Evolutionary conservation across 805 yeast species (phyloP), one percentile per base, ranked within the genome.

Genomic region (Saturnispora diversa): DNA sequence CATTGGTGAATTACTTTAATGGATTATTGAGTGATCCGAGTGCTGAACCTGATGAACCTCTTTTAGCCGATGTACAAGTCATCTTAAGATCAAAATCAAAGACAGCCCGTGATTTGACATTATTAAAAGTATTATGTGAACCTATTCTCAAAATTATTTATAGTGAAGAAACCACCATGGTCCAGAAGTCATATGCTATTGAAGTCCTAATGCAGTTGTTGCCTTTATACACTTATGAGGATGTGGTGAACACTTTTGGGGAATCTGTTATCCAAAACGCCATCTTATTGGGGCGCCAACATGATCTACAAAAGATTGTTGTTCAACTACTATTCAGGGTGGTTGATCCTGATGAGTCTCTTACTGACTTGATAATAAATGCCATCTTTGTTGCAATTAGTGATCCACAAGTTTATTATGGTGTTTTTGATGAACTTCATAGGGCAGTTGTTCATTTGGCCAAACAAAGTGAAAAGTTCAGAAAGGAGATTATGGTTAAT

Each of bases 211-310:
- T 50, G 4, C 42, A 54, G 1, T 40, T 64, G 12, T 43, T 65
- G 16, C 39, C 44, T 1, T 53, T 52, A 21, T 54, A 54, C 31
- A 31, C 57, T 2, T 60, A 58, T 36, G 62, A 58, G 23, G 47
- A 54, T 19, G 52, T 63, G 2, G 26, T 58, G 5, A 31, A 44
- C 1, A 43, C 44, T 13, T 55, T 56, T 35, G 43, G 51, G 9
- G 40, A 55, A 22, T 58, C 53, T 6, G 46, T 53, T 15, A 31
- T 65, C 10, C 26, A 52, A 1, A 54, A 56, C 20, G 68, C 63
- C 0, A 46, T 46, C 24, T 9, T 31, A 2, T n/a, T 63, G 16
- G 46, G 48, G 12, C 50, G 57, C 11, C 50, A 50, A 11, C 44
- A 52, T 21, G 52, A 55, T 15, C 46, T 65, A 21, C 55, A 55